Evolutionary conservation across 352 stramenopile genomes (phyloP), one percentile per base, ranked within the genome.

Genomic region (Phytophthora constricta): DNA sequence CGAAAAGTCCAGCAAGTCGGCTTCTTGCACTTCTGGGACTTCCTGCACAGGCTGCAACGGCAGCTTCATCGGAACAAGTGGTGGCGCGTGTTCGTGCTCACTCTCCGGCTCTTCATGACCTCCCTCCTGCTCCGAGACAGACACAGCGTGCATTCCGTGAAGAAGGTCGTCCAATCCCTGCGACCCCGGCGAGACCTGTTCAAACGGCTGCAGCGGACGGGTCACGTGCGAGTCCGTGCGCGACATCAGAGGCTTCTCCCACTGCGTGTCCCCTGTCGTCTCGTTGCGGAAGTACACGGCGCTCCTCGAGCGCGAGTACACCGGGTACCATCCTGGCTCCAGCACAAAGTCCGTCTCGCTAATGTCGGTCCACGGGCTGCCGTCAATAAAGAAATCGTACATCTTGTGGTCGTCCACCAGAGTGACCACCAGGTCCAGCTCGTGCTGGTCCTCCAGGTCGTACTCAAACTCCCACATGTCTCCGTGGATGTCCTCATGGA

Each of bases 341-440:
- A 96, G 80, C 67, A 93, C 84, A 72, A 93, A 96, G 22, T 94
- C 86, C 11, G 88, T 96, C 72, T 90, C 66, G 27, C 82, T 77
- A 41, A 96, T 87, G 28, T 92, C 84, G 20, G 41, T 70, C 86
- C 86, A 96, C 4, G 76, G 65, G 39, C 75, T 90, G 0, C 86
- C 86, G 55, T 96, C 83, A 58, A 96, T 88, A 54, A 89, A 81
- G 41, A 94, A 82, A 27, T 89, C 86, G 67, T 92, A 95, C 27
- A 63, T 77, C 58, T 92, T 91, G 46, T 75, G 61, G 5, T 90
- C 79, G 25, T 80, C 77, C 52, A 89, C 76, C 2, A 92, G 78
- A 23, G 84, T 86, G 37, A 95, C 86, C 2, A 82, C 66, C 10
- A 95, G 47, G 27, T 80, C 73, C 26, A 94, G 62, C 55, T 85